Evolutionary conservation across 164 flowering plant species (phyloP).

Genomic region (Kingdonia uniflora): DNA sequence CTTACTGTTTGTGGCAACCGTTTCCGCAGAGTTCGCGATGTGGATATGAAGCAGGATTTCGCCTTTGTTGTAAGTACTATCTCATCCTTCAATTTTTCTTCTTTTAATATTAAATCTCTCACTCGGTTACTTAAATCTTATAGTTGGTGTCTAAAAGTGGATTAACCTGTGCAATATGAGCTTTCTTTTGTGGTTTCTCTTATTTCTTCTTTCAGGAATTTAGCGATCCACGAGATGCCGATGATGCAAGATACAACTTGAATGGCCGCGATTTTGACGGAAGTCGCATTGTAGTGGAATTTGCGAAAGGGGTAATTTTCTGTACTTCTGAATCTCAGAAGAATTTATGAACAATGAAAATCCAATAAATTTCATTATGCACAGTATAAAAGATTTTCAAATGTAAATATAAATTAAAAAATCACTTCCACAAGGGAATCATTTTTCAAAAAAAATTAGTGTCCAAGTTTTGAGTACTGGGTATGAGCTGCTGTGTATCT

Average conservation of each 20-base stretch:
- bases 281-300: conserved; percentile 75
- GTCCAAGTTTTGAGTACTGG: no score
- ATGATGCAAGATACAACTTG: conserved; percentile 59
- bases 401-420: no score
- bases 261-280: conserved; percentile 38
- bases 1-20: conserved; percentile 93
- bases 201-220: conserved; percentile 42
- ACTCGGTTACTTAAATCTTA: not conserved
- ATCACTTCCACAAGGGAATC: no score
- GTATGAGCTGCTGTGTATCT: no score
- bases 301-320: conserved; percentile 62
- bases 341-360: no score
- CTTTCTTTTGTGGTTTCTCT: conserved; percentile 4
- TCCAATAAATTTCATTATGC: no score
- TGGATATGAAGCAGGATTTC: conserved; percentile 95
- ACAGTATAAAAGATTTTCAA: no score
- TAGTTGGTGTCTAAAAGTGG: not conserved
- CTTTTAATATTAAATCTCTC: no score
- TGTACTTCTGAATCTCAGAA: not conserved
- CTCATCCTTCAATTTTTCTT: not conserved
- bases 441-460: no score
- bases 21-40: conserved; percentile 99
- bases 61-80: conserved; percentile 82
- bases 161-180: conserved; percentile 17
- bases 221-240: conserved; percentile 94